These are phyloP conservation scores for Trifolium pratense DNA, from an alignment of 306 rosid species.

Conservation along the genomic window DNA sequence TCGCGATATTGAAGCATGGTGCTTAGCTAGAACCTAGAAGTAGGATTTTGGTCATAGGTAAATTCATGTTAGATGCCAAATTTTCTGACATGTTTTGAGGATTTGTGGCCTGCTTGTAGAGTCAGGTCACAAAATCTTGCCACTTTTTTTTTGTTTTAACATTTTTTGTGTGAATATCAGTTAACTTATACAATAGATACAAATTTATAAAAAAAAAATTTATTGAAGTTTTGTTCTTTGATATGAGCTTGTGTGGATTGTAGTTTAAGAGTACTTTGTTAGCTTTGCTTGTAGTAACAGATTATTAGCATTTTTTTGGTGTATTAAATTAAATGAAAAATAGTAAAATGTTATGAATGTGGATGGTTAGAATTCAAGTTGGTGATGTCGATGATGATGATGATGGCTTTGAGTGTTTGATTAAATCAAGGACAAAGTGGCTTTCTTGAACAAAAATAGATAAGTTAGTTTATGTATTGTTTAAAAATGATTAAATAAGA, in stretches of 20 bases:
- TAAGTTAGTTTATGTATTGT: not conserved
- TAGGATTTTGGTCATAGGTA: slow-evolving; percentile 26
- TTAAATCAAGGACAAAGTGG: not conserved
- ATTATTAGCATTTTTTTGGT: not conserved
- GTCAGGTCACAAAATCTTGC: slow-evolving; percentile 36
- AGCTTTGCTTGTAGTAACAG: not conserved
- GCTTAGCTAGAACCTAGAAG: slow-evolving; percentile 6
- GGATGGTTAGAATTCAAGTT: slow-evolving; percentile 4
- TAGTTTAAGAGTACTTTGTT: not conserved
- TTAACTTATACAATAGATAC: slow-evolving; percentile 38
- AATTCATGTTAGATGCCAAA: slow-evolving; percentile 44
- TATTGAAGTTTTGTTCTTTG: slow-evolving; percentile 36
- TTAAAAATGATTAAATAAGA: not conserved
- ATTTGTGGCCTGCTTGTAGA: slow-evolving; percentile 48
- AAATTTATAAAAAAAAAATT: slow-evolving; percentile 14
- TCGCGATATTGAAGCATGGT: slow-evolving; percentile 28
- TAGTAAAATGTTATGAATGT: not conserved
- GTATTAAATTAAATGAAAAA: not conserved
- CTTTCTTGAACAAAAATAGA: slow-evolving; percentile 8
- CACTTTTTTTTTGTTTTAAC: not conserved
- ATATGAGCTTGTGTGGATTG: not conserved
- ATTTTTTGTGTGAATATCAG: slow-evolving; percentile 43
- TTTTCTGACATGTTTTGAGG: slow-evolving; percentile 33
- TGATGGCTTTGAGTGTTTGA: slow-evolving; percentile 6
- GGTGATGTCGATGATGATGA: not conserved